A percentile compares a stretch with the other conserved stretches of the same genome.
Evolutionary conservation across 257 asterid genomes (phyloP).

Genomic region (Capsicum rhomboideum): DNA sequence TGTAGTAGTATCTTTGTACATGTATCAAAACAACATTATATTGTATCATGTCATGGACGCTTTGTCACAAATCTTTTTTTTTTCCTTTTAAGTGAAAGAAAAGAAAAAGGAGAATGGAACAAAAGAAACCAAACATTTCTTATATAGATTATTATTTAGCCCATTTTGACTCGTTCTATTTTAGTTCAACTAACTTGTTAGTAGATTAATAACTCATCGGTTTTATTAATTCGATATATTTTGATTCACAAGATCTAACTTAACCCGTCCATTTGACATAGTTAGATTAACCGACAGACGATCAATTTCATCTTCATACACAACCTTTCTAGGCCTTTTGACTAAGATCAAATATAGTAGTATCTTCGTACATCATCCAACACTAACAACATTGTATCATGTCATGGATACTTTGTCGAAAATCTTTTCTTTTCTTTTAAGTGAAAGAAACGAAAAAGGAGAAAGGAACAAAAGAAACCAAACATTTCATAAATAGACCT

Average conservation of each 20-base stretch:
- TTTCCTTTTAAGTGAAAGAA: too few relatives aligned
- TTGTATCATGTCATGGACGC: too few relatives aligned
- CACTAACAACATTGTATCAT: background rate
- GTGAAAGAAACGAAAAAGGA: background rate
- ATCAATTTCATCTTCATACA: background rate
- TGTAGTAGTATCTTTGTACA: too few relatives aligned
- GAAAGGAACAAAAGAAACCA: background rate
- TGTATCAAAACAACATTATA: too few relatives aligned
- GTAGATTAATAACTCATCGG: background rate
- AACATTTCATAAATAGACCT: background rate
- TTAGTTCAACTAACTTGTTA: background rate
- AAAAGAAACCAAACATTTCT: too few relatives aligned
- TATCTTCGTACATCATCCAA: background rate
- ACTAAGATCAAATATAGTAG: too few relatives aligned
- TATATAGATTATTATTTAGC: too few relatives aligned
- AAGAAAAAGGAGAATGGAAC: too few relatives aligned
- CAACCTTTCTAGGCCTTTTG: too few relatives aligned
- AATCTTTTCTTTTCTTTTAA: background rate
- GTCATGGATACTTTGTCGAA: background rate
- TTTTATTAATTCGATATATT: background rate
- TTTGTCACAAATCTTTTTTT: too few relatives aligned
- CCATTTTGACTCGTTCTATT: background rate
- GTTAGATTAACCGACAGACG: background rate
- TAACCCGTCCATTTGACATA: background rate
- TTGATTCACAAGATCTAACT: background rate